These are phyloP conservation scores for Pezicula carpinea DNA, from an alignment of 2,329 filamentous ascomycete genomes.

Conservation along the genomic window DNA sequence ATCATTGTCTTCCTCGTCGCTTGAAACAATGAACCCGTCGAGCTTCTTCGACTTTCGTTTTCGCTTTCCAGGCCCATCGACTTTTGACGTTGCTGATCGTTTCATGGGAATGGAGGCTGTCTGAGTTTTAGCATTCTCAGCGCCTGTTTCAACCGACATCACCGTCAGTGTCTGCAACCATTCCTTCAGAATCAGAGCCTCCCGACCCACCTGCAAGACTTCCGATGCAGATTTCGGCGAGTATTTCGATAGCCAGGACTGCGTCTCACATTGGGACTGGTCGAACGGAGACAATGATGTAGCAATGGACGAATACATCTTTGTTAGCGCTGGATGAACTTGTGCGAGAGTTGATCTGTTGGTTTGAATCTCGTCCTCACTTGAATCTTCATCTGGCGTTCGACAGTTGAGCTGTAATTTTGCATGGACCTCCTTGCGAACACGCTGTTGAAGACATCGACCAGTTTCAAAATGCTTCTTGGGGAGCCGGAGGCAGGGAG, in stretches of 20 bases:
- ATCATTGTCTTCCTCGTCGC: slow-evolving; percentile 67
- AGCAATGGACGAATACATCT: slow-evolving; percentile 56
- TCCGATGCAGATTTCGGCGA: slow-evolving; percentile 63
- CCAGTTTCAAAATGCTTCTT: slow-evolving; percentile 55
- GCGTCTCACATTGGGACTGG: slow-evolving; percentile 65
- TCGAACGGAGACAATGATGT: slow-evolving; percentile 75
- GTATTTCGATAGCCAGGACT: slow-evolving; percentile 81
- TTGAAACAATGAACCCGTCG: slow-evolving; percentile 75
- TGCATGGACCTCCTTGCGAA: slow-evolving; percentile 40
- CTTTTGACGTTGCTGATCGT: slow-evolving; percentile 23
- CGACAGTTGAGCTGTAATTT: slow-evolving; percentile 2
- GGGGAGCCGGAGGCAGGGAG: slow-evolving; percentile 49
- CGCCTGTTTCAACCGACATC: slow-evolving; percentile 65
- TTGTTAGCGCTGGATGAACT: slow-evolving; percentile 53
- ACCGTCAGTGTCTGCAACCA: slow-evolving; percentile 80
- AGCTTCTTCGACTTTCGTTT: slow-evolving; percentile 63
- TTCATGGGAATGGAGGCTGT: slow-evolving; percentile 12
- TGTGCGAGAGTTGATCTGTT: slow-evolving; percentile 13
- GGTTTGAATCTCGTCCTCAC: slow-evolving; percentile 33
- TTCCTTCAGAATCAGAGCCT: slow-evolving; percentile 66
- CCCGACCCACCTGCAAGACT: slow-evolving; percentile 70
- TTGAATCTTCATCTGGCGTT: slow-evolving; percentile 17
- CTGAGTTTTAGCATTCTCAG: slow-evolving; percentile 18
- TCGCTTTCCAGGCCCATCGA: slow-evolving; percentile 49
- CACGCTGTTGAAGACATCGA: slow-evolving; percentile 43